Conservation (phyloP, 2,329 filamentous ascomycete genomes). For the Conoideocrella luteorostrata region DNA sequence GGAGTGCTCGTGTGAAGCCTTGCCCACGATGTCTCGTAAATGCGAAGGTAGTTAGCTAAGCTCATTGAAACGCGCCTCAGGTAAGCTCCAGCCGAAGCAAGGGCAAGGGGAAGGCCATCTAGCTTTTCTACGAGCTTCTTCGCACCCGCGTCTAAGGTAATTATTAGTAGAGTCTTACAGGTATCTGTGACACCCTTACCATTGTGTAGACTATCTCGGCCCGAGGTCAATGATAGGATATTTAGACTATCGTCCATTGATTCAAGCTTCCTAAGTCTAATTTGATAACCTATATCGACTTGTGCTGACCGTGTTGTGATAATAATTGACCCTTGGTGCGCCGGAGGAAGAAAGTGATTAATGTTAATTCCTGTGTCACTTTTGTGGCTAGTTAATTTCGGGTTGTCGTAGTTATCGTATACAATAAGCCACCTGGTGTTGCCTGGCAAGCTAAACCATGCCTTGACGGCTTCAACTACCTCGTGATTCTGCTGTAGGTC, state of each 20-base stretch:
- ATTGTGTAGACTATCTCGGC: constrained; percentile 14
- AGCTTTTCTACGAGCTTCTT: constrained; percentile 20
- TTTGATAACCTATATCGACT: constrained; percentile 24
- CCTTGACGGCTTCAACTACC: constrained; percentile 19
- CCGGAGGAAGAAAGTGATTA: constrained; percentile 20
- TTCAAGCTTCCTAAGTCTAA: constrained; percentile 27
- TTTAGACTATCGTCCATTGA: constrained; percentile 22
- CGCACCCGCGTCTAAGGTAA: constrained; percentile 1
- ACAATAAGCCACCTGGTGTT: constrained; percentile 35
- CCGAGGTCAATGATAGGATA: constrained; percentile 24
- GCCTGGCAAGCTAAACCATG: constrained; percentile 16
- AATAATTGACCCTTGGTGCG: constrained; percentile 34
- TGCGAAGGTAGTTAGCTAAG: constrained; percentile 30
- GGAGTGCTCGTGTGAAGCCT: constrained; percentile 24
- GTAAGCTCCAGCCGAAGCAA: constrained; percentile 39
- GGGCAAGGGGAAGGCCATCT: constrained; percentile 38
- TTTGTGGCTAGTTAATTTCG: constrained; percentile 15
- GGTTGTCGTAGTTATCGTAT: constrained; percentile 37
- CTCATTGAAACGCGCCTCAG: constrained; percentile 30
- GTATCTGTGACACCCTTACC: constrained; percentile 16
- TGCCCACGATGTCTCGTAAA: constrained; percentile 33
- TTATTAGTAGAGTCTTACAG: neutral
- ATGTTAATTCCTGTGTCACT: constrained; percentile 23
- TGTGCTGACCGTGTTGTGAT: constrained; percentile 30
- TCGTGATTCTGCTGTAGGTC: constrained; percentile 16